A percentile compares a stretch with the other conserved stretches of the same genome.
phyloP scores from a whole-genome alignment of 1,284 basidiomycete species.

The Naganishia sp. region DNA sequence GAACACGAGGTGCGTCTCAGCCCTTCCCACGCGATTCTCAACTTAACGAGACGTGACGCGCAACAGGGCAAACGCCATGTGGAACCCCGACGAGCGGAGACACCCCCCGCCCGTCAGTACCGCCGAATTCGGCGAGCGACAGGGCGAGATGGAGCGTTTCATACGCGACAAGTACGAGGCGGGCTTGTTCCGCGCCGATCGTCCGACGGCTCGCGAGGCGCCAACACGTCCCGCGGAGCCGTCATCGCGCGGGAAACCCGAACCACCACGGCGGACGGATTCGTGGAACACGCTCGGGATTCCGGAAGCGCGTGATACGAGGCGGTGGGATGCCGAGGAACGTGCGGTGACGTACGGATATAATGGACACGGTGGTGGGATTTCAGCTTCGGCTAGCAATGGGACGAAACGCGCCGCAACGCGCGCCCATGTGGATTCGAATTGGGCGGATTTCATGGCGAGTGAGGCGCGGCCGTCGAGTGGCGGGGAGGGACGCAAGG shows the following conservation, averaged over 20 bases:
- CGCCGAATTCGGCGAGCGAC: slow-evolving; percentile 44
- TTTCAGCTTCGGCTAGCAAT: background rate
- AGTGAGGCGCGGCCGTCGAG: background rate
- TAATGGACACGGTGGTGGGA: background rate
- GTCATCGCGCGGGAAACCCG: background rate
- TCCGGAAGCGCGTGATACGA: background rate
- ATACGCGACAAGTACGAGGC: slow-evolving; percentile 52
- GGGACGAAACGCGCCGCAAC: slow-evolving; percentile 5
- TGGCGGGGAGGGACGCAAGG: slow-evolving; percentile 1
- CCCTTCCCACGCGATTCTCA: too few relatives aligned
- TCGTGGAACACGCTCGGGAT: background rate
- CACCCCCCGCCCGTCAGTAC: slow-evolving; percentile 47
- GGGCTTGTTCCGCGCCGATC: slow-evolving; percentile 41
- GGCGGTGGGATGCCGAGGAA: background rate
- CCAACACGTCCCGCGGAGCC: background rate
- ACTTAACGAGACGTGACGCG: too few relatives aligned
- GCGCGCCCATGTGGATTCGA: slow-evolving; percentile 19
- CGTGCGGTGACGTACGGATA: background rate
- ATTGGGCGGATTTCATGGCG: slow-evolving; percentile 26
- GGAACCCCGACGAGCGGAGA: slow-evolving; percentile 48
- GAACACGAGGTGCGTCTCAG: slow-evolving; percentile 36
- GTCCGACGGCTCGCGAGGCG: background rate
- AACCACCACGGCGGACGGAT: background rate
- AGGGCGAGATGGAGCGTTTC: slow-evolving; percentile 51
- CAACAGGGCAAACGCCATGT: slow-evolving; percentile 44